Evolutionary conservation across 805 yeast species (phyloP), one percentile per base, ranked within the genome.

Genomic region (Danielia oregonensis): DNA sequence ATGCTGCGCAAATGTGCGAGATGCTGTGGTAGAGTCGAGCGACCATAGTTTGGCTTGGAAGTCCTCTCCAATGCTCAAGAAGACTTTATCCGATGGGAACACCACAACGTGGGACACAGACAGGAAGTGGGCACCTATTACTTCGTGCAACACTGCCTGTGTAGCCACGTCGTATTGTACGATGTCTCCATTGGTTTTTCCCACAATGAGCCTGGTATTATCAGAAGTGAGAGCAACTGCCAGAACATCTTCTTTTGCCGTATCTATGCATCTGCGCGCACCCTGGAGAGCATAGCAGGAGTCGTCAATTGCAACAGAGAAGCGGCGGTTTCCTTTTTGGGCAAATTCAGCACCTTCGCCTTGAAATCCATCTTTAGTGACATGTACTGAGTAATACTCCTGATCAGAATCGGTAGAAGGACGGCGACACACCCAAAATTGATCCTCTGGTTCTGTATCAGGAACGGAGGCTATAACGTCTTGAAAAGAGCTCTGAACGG

Each of bases 61-160:
- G 55, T 86, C 94, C 16, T 64, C 52, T 1, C 87, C 82, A 4
- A 73, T 65, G 1, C 82, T 71, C 16, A 82, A 48, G 2, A 78
- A 49, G 10, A 81, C 93, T 47, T 72, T 59, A 3, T 78, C 76
- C 11, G 86, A 77, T 0, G 93, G 86, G 51, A 85, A 82, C 35
- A 79, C 69, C 35, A 40, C 28, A 2, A 73, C 46, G 3, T 63
- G 57, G 0, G 65, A 50, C 2, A 83, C 61, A 30, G 75, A 72
- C 19, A 63, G 47, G 17, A 51, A 55, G 57, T 84, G 93, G 2
- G 83, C 85, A 33, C 24, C 17, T 6, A 17, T 18, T 3, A 36
- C 32, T 7, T 22, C 22, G 12, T 31, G 26, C n/a, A 22, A 25
- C 6, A 26, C 26, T n/a, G 21, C 11, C 17, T 25, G 11, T 12